Evolutionary conservation across 2,329 filamentous ascomycete genomes (phyloP), one percentile per base, ranked within the genome.

Genomic region (Emmonsiellopsis sp.): DNA sequence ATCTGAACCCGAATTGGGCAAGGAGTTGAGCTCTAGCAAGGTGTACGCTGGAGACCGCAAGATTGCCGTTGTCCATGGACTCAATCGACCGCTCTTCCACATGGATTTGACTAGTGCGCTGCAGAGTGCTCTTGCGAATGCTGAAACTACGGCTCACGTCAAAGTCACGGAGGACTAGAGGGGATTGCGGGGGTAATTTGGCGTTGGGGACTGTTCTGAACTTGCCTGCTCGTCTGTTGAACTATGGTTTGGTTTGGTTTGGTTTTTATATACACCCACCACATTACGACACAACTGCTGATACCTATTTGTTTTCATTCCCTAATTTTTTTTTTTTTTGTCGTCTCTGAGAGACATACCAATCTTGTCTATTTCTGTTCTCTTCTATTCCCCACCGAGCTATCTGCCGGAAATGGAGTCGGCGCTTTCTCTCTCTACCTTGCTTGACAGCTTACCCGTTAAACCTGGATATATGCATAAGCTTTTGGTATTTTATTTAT

Each of bases 11-110:
- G 68, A 70, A 51, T 59, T 77, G 32, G 70, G 75, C 53, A 75
- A 75, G 57, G 73, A 75, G 55, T 65, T 76, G 37, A 67, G 66
- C 35, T 73, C 69, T 53, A 77, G 77, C 63, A 78, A 75, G 60
- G 78, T 70, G 2, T 76, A 76, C 54, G 58, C 49, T 61, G 60
- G 34, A 67, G 61, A 58, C 31, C 67, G 58, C 55, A 71, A 67
- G 61, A 70, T 81, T 31, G 84, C 86, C 1, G 79, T 88, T 4
- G 84, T 97, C 13, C 86, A 91, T 60, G 88, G 92, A n/a, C 74
- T 94, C 58, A 93, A 95, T 69, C 76, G 88, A 61, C 92, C 93
- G 4, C 80, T 96, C 61, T 97, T 98, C 80, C 93, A 98, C 67
- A 82, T 95, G 51, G 93, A 97, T 68, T 73, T 97, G 50, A 93